Evolutionary conservation across 129 eudicot genomes (phyloP).

Genomic region (Dittrichia graveolens): DNA sequence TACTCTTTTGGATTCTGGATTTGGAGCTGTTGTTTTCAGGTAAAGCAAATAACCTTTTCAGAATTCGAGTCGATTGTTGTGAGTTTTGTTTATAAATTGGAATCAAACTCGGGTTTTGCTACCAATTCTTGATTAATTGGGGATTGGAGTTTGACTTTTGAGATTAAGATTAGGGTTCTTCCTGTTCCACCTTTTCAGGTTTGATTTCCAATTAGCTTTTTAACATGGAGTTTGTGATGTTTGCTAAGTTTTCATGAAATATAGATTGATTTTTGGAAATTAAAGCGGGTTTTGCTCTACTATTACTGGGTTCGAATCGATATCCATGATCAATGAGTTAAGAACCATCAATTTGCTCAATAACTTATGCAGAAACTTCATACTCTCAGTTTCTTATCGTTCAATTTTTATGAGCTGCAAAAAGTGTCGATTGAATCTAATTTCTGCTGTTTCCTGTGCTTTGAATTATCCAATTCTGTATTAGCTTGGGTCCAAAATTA

Average conservation of each 20-base stretch:
- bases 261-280: neutral
- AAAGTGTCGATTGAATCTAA: slow-evolving; percentile 9
- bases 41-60: slow-evolving; percentile 9
- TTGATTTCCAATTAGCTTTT: slow-evolving; percentile 6
- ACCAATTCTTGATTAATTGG: slow-evolving; percentile 2
- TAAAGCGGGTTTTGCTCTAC: neutral
- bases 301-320: neutral
- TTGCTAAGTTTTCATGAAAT: slow-evolving; percentile 12
- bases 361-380: neutral
- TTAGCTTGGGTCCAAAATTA: neutral
- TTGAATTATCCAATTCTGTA: neutral
- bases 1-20: slow-evolving; percentile 9
- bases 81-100: slow-evolving; percentile 24
- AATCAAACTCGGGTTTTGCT: slow-evolving; percentile 15
- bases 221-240: slow-evolving; percentile 19
- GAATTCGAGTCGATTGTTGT: neutral
- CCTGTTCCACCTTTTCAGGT: slow-evolving; percentile 16
- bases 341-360: neutral
- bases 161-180: slow-evolving; percentile 27
- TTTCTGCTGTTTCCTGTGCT: slow-evolving; percentile 22
- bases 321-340: slow-evolving; percentile 5
- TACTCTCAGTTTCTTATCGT: neutral
- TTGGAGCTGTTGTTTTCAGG: slow-evolving; percentile 29
- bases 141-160: neutral
- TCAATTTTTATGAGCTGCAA: slow-evolving; percentile 11